Evolutionary conservation across 2,329 filamentous ascomycete species (phyloP).

Genomic region (Diaporthe eres): DNA sequence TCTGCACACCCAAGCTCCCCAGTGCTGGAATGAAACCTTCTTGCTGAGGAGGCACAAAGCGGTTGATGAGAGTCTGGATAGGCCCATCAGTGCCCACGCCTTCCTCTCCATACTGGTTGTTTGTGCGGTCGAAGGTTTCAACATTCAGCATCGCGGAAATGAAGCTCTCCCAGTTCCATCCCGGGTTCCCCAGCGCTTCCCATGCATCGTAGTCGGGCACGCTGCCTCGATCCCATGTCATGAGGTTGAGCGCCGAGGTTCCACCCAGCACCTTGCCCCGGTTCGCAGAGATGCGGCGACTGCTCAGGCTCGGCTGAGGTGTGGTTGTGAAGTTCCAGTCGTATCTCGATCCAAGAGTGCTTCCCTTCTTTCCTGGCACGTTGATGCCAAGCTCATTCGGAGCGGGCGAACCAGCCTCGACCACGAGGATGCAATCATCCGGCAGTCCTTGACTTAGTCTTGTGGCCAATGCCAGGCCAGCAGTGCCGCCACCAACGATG

Average conservation of each 20-base stretch:
- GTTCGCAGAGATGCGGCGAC: conserved; percentile 57
- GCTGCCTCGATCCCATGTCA: conserved; percentile 66
- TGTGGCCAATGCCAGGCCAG: conserved; percentile 66
- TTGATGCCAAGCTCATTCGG: conserved; percentile 48
- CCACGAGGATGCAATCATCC: conserved; percentile 57
- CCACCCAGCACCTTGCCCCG: conserved; percentile 71
- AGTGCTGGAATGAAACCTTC: conserved; percentile 6
- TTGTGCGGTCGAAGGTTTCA: conserved; percentile 30
- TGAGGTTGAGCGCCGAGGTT: conserved; percentile 72
- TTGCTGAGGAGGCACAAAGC: conserved; percentile 17
- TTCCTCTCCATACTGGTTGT: conserved; percentile 3
- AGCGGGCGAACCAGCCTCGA: conserved; percentile 57
- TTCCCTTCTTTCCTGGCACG: conserved; percentile 55
- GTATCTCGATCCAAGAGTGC: conserved; percentile 52
- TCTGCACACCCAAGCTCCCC: conserved; percentile 14
- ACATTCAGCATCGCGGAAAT: conserved; percentile 21
- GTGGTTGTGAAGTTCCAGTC: conserved; percentile 60
- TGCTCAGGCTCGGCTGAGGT: conserved; percentile 54
- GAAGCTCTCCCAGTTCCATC: conserved; percentile 67
- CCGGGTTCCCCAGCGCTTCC: conserved; percentile 69
- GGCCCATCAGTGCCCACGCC: not conserved
- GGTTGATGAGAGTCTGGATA: conserved; percentile 20
- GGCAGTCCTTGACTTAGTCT: conserved; percentile 57
- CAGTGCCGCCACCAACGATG: conserved; percentile 68
- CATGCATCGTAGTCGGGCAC: conserved; percentile 68